A percentile compares a stretch with the other conserved stretches of the same genome.
Conservation (phyloP, 441 rosid species). For the Lepidium campestre region DNA sequence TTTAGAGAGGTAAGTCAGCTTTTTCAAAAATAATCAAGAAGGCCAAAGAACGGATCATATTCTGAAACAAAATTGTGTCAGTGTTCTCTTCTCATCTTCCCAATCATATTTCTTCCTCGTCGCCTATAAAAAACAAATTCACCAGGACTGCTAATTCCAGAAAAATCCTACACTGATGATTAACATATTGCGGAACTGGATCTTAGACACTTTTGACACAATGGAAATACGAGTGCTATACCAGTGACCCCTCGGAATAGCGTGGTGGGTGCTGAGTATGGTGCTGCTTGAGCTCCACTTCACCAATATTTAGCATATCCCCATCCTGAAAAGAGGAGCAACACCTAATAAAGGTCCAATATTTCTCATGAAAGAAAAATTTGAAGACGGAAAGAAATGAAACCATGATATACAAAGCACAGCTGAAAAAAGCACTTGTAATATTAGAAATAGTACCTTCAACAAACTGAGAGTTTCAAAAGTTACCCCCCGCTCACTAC, state of each 20-base stretch:
- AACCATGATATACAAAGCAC: neutral
- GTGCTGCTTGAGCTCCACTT: constrained; percentile 74
- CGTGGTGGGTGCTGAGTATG: constrained; percentile 81
- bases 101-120: constrained; percentile 1
- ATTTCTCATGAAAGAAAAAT: neutral
- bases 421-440: neutral
- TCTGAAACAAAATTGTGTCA: neutral
- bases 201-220: constrained; percentile 16
- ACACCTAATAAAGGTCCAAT: neutral
- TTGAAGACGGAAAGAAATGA: constrained; percentile 1
- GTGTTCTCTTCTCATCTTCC: constrained; percentile 8
- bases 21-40: neutral
- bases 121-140: neutral
- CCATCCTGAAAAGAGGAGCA: constrained; percentile 48
- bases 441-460: constrained; percentile 45
- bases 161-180: neutral
- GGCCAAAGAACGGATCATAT: neutral
- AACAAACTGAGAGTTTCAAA: constrained; percentile 53
- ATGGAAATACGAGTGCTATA: constrained; percentile 28
- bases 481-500: constrained; percentile 36
- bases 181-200: neutral
- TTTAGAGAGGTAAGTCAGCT: neutral
- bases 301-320: constrained; percentile 47
- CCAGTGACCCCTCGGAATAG: constrained; percentile 93
- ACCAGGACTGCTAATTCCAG: neutral